Conservation (phyloP, 2,329 filamentous ascomycete genomes). For the Neopestalotiopsis sp. region DNA sequence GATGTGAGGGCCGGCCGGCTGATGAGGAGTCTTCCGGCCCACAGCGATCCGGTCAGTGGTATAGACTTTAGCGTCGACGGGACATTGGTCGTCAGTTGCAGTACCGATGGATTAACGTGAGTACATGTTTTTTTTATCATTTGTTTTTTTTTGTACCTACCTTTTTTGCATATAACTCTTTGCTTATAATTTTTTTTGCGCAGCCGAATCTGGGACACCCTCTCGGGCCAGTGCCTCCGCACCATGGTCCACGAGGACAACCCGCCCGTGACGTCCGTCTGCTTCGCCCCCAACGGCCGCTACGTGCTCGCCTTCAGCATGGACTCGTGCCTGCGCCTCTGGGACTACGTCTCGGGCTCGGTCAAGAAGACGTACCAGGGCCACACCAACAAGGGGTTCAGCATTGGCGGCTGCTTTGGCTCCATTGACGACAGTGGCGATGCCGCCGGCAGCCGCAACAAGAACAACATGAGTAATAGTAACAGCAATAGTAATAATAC, state of each 20-base stretch:
- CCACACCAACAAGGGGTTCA: slow-evolving; percentile 83
- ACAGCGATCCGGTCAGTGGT: slow-evolving; percentile 91
- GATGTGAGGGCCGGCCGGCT: slow-evolving; percentile 86
- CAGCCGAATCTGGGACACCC: slow-evolving; percentile 92
- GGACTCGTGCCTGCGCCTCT: slow-evolving; percentile 87
- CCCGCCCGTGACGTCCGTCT: slow-evolving; percentile 84
- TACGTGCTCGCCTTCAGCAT: slow-evolving; percentile 92
- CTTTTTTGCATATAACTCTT: slow-evolving; percentile 16
- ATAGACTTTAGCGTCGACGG: slow-evolving; percentile 94
- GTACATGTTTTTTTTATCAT: slow-evolving; percentile 33
- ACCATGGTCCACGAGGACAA: slow-evolving; percentile 98
- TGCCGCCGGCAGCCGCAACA: too few species aligned
- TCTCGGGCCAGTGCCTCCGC: slow-evolving; percentile 91
- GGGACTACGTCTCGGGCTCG: slow-evolving; percentile 91
- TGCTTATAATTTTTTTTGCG: slow-evolving; percentile 10
- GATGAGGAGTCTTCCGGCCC: slow-evolving; percentile 91
- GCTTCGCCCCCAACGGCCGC: slow-evolving; percentile 92
- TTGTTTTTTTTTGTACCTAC: not conserved
- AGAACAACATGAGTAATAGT: too few species aligned
- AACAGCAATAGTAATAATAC: too few species aligned
- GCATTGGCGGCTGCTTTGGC: slow-evolving; percentile 85
- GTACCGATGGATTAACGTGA: slow-evolving; percentile 86
- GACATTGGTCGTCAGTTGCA: slow-evolving; percentile 89
- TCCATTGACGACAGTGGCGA: slow-evolving; percentile 51
- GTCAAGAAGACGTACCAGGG: slow-evolving; percentile 98